phyloP scores from a whole-genome alignment of 1,284 basidiomycete genomes.

The Erythrobasidium hasegawianum region DNA sequence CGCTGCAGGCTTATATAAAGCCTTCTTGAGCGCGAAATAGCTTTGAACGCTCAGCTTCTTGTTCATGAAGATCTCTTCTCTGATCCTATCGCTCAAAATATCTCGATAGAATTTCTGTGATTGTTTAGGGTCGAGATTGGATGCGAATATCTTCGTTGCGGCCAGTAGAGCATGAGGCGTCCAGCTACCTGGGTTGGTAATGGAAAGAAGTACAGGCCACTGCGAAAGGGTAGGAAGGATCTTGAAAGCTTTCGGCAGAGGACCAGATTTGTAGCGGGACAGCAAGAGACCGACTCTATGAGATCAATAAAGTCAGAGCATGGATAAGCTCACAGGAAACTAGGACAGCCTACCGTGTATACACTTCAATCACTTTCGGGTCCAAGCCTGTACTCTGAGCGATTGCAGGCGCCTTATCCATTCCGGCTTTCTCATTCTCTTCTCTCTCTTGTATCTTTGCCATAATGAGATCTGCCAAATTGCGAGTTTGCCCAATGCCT shows the following conservation, averaged over 20 bases:
- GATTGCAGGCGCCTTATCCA: slow-evolving; percentile 14
- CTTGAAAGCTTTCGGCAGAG: slow-evolving; percentile 96
- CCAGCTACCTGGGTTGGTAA: slow-evolving; percentile 90
- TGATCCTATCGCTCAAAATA: slow-evolving; percentile 82
- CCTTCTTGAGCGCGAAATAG: slow-evolving; percentile 77
- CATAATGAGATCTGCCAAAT: slow-evolving; percentile 93
- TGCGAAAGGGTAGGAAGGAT: slow-evolving; percentile 92
- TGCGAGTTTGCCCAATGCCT: slow-evolving; percentile 62
- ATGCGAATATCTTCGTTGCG: slow-evolving; percentile 92
- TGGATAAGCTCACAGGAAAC: neutral
- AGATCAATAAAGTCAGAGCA: too few species aligned
- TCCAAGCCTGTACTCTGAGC: slow-evolving; percentile 68
- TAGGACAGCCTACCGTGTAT: slow-evolving; percentile 65
- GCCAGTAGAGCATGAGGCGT: slow-evolving; percentile 91
- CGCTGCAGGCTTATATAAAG: slow-evolving; percentile 92
- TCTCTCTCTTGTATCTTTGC: slow-evolving; percentile 70
- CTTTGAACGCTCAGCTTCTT: slow-evolving; percentile 89
- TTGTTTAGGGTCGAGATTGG: slow-evolving; percentile 92
- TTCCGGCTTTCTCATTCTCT: slow-evolving; percentile 21
- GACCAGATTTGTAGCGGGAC: slow-evolving; percentile 88
- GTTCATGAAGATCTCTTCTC: slow-evolving; percentile 76
- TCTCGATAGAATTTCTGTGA: slow-evolving; percentile 92
- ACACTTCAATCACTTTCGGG: slow-evolving; percentile 93
- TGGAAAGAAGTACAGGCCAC: slow-evolving; percentile 92
- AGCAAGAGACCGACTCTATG: slow-evolving; percentile 78